phyloP scores from a whole-genome alignment of 306 rosid genomes.

The Inga leiocalycina region DNA sequence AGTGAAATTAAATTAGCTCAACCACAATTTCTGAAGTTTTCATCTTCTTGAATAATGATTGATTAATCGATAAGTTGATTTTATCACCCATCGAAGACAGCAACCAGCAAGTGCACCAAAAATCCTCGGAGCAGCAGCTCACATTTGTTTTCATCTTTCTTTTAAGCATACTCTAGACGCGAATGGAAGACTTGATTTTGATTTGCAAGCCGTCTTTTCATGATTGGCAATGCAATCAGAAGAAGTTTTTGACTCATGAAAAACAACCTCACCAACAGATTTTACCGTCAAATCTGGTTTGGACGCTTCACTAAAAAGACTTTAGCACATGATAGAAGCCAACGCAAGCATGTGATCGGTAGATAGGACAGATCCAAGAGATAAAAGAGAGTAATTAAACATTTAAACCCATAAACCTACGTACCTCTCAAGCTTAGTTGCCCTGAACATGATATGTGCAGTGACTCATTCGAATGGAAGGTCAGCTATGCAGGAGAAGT shows the following conservation, averaged over 20 bases:
- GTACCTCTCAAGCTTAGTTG: background rate
- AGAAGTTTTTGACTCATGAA: background rate
- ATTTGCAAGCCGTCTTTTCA: background rate
- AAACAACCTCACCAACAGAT: background rate
- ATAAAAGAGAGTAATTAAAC: background rate
- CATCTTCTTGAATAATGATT: too few relatives aligned
- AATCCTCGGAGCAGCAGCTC: background rate
- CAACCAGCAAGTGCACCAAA: background rate
- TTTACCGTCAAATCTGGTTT: background rate
- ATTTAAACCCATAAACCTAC: background rate
- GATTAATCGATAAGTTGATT: too few relatives aligned
- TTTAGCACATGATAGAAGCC: background rate
- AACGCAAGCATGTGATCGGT: background rate
- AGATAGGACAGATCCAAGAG: background rate
- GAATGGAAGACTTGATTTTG: background rate
- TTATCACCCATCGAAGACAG: background rate
- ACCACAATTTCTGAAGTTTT: background rate
- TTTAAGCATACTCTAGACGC: background rate
- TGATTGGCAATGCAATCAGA: background rate
- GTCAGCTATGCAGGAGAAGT: slow-evolving; percentile 20
- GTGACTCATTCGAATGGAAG: slow-evolving; percentile 37
- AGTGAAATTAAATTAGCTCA: background rate
- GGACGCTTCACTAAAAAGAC: background rate
- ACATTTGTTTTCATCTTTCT: background rate
- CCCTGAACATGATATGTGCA: background rate